Conservation (phyloP, 441 rosid genomes). For the Corymbia citriodora region DNA sequence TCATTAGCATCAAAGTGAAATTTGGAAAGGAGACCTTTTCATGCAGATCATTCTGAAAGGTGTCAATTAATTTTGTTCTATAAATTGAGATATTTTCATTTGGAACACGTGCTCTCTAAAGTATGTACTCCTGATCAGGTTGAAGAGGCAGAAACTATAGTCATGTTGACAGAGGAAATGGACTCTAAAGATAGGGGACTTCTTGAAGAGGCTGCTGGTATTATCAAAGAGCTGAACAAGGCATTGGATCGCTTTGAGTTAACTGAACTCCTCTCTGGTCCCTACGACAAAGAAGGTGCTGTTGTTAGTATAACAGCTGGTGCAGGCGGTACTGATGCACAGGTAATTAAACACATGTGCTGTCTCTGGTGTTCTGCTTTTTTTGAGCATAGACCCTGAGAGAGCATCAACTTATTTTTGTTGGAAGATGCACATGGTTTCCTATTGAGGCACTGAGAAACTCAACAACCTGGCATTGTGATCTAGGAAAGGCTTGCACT, state of each 20-base stretch:
- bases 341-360: slow-evolving; percentile 37
- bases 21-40: background rate
- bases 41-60: background rate
- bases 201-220: slow-evolving; percentile 71
- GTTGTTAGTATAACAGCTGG: slow-evolving; percentile 84
- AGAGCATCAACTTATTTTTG: background rate
- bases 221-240: slow-evolving; percentile 64
- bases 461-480: background rate
- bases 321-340: slow-evolving; percentile 98
- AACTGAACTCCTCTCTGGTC: slow-evolving; percentile 90
- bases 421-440: background rate
- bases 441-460: background rate
- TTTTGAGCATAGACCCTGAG: background rate
- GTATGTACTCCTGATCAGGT: slow-evolving; percentile 30
- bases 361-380: background rate
- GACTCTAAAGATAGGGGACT: slow-evolving; percentile 74
- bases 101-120: background rate
- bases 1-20: background rate
- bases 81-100: background rate
- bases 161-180: slow-evolving; percentile 87
- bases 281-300: slow-evolving; percentile 91
- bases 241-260: slow-evolving; percentile 70
- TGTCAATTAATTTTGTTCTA: background rate
- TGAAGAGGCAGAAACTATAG: slow-evolving; percentile 90
- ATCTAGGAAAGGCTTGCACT: background rate